Evolutionary conservation across 2,329 filamentous ascomycete species (phyloP), one percentile per base, ranked within the genome.

Genomic region (Aspergillus sp.): DNA sequence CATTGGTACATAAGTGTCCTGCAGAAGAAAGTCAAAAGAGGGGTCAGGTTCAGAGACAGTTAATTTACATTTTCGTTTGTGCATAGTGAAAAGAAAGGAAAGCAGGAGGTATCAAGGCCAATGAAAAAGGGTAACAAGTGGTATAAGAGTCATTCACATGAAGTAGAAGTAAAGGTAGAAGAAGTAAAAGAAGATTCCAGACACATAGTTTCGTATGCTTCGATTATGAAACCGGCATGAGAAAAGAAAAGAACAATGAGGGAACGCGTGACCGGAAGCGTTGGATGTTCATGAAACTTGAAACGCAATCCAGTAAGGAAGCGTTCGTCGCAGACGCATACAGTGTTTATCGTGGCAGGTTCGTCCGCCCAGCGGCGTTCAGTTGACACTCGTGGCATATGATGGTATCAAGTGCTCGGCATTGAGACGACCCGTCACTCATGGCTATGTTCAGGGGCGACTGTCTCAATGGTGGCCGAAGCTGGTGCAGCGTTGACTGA

Each of bases 401-500:
- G 52, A 61, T 51, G 28, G 38, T 38, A 48, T 25, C 30, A 10
- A 28, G 25, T 45, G 19, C 19, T 45, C 2, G 15, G 23, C 19
- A 13, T 45, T 15, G 10, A 23, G 19, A 23, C 5, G 10, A n/a
- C 10, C 41, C 41, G 23, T 13, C 23, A 45, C 41, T 45, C 19
- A 21, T 45, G 41, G 19, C 12, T 9, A 13, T 21, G 23, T 10
- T 45, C 41, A 5, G 55, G 12, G n/a, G 55, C 10, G 43, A 36
- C 15, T 50, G 45, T 50, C 15, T 50, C 28, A 17, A 30, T 30
- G 4, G 23, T 50, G 17, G 47, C 56, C 64, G 75, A 52, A 65
- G 71, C 62, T 50, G 68, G 69, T 48, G 68, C 72, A 41, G 81
- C 81, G 66, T 84, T 23, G 5, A 21, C 81, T 5, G 80, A 79